Base-by-base conservation (phyloP, 2,329 filamentous ascomycete species). In the Nakataea oryzae region DNA sequence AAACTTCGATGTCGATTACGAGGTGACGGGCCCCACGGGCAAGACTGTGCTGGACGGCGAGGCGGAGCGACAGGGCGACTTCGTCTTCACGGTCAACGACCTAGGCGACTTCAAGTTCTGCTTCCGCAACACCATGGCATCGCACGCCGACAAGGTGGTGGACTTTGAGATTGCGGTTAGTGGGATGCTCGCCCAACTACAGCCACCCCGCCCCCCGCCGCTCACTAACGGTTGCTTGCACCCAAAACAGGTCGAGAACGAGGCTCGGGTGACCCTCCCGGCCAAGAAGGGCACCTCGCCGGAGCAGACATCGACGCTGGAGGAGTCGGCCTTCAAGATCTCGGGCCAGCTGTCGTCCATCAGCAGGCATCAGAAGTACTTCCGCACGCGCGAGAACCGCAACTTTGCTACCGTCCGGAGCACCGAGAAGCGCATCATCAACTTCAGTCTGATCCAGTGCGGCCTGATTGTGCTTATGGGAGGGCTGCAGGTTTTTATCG, bases 111-210 rank as follows among this genome's bases (percentile, higher is more conserved):
- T 97, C 79, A 86, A 87, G 61, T 97, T 99, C 80, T 99, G 95
- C 83, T 99, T 99, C 81, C 90, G 93, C 78, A 99, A 99, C 72
- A 89, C 95, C 73, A 96, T 99, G 90, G 96, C 90, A 72, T 97
- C 93, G 0, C 97, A 96, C 73, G 88, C 93, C 61, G 95, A 99
- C 78, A 99, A 99, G 79, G 87, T 91, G 74, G 93, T 99, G 66
- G 95, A 99, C 75, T 97, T 99, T 72, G 95, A 99, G 78, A 96
- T 99, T 72, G 85, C 93, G 65, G 93, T 95, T 79, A 65, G 88
- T 77, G 61, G 41, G 9, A 59, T 34, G 41, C 12, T 55, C 57
- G 57, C 27, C 17, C 5, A n/a, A 14, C 54, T 56, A 24, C 26
- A 24, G 12, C 8, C 27, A 14, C 17, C 3, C 41, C 54, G 29